These are phyloP conservation scores for Sanguinoderma infundibulare DNA, from an alignment of 1,284 basidiomycete genomes.

Conservation along the genomic window DNA sequence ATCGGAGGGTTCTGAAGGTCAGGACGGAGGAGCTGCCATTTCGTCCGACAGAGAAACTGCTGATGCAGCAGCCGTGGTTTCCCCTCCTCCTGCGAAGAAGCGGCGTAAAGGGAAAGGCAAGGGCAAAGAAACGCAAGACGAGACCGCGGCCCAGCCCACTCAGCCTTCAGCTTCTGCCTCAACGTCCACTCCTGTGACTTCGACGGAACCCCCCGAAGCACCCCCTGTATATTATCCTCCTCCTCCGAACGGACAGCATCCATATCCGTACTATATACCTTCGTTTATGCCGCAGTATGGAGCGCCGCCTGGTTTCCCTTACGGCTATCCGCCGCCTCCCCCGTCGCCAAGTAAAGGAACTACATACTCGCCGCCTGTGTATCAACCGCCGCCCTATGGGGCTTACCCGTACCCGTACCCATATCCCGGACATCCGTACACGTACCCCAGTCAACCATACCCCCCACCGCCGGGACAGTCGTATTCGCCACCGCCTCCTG, in stretches of 20 bases:
- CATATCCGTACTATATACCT: constrained; percentile 42
- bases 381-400: constrained; percentile 25
- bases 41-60: background rate
- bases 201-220: background rate
- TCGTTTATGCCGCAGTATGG: constrained; percentile 37
- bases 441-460: constrained; percentile 18
- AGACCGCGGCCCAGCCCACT: background rate
- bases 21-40: background rate
- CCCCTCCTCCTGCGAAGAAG: constrained; percentile 14
- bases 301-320: constrained; percentile 18
- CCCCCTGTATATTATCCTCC: constrained; percentile 6
- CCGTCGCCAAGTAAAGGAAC: constrained; percentile 4
- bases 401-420: constrained; percentile 28
- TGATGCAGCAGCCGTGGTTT: too few relatives aligned
- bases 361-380: constrained; percentile 23
- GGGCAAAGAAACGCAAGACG: background rate
- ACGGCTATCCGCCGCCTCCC: constrained; percentile 23
- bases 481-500: constrained; percentile 14
- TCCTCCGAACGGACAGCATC: constrained; percentile 23
- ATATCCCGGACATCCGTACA: constrained; percentile 24
- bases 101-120: constrained; percentile 16
- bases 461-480: constrained; percentile 15
- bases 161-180: background rate
- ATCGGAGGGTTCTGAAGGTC: background rate
- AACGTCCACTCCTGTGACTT: background rate